These are phyloP conservation scores for Pseudocercospora eumusae DNA, from an alignment of 2,329 filamentous ascomycete genomes.

Conservation along the genomic window DNA sequence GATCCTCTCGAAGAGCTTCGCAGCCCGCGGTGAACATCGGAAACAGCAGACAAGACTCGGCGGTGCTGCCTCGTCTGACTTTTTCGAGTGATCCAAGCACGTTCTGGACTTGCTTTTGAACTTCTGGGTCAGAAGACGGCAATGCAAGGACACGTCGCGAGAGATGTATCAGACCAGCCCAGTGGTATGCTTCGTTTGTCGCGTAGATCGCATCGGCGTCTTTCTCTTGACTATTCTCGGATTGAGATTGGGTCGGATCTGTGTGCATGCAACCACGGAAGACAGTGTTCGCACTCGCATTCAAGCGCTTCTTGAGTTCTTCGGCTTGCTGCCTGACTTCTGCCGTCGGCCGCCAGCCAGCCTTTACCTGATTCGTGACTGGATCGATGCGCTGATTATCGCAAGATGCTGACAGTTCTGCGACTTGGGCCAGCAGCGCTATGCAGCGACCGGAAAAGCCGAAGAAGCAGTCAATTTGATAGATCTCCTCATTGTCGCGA, in stretches of 20 bases:
- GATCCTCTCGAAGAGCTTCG: slow-evolving; percentile 60
- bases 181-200: slow-evolving; percentile 77
- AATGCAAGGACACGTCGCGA: slow-evolving; percentile 71
- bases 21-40: slow-evolving; percentile 83
- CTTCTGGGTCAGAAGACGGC: slow-evolving; percentile 57
- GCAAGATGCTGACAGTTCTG: slow-evolving; percentile 68
- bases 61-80: slow-evolving; percentile 66
- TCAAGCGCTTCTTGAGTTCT: slow-evolving; percentile 62
- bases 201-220: slow-evolving; percentile 67
- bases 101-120: slow-evolving; percentile 63
- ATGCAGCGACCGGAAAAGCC: slow-evolving; percentile 75
- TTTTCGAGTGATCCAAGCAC: slow-evolving; percentile 64
- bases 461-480: slow-evolving; percentile 76
- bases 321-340: slow-evolving; percentile 60
- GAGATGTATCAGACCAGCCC: slow-evolving; percentile 74
- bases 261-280: slow-evolving; percentile 49
- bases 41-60: slow-evolving; percentile 74
- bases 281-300: slow-evolving; percentile 51
- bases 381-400: slow-evolving; percentile 64
- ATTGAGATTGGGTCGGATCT: slow-evolving; percentile 42
- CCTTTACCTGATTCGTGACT: slow-evolving; percentile 50
- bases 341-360: slow-evolving; percentile 60
- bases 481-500: slow-evolving; percentile 43
- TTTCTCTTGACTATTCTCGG: slow-evolving; percentile 47
- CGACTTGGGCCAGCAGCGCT: slow-evolving; percentile 69